Evolutionary conservation across 2,329 filamentous ascomycete genomes (phyloP).

Genomic region (Nigrograna mackinnonii): DNA sequence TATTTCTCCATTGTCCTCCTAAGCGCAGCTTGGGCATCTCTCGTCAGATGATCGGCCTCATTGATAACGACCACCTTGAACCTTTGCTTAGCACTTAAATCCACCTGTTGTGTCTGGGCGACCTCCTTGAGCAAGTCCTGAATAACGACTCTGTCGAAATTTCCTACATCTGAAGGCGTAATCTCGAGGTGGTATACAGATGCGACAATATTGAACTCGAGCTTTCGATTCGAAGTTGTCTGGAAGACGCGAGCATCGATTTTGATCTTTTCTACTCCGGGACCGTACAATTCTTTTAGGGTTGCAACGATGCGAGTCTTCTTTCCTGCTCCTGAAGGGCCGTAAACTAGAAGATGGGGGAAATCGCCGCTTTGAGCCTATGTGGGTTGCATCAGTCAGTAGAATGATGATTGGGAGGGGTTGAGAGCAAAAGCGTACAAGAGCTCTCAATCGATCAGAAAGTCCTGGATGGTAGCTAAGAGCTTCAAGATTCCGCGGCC

Average conservation of each 20-base stretch:
- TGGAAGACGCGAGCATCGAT: conserved; percentile 97
- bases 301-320: conserved; percentile 97
- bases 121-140: conserved; percentile 97
- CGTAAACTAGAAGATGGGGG: conserved; percentile 95
- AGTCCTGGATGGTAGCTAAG: conserved; percentile 89
- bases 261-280: conserved; percentile 99
- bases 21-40: conserved; percentile 93
- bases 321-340: conserved; percentile 94
- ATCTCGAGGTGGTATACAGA: conserved; percentile 99
- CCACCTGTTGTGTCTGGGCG: conserved; percentile 98
- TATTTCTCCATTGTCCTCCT: conserved; percentile 99
- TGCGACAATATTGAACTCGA: conserved; percentile 98
- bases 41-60: conserved; percentile 90
- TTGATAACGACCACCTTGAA: conserved; percentile 99
- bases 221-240: conserved; percentile 91
- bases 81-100: conserved; percentile 82
- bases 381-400: conserved; percentile 9
- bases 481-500: conserved; percentile 73
- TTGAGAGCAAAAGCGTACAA: conserved; percentile 67
- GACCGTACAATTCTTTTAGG: conserved; percentile 90
- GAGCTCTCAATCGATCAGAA: conserved; percentile 80
- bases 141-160: conserved; percentile 92
- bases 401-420: conserved; percentile 14
- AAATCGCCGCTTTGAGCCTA: conserved; percentile 97
- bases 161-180: conserved; percentile 94